Base-by-base conservation (phyloP, 768 basidiomycete species). In the Lactifluus subvellereus region DNA sequence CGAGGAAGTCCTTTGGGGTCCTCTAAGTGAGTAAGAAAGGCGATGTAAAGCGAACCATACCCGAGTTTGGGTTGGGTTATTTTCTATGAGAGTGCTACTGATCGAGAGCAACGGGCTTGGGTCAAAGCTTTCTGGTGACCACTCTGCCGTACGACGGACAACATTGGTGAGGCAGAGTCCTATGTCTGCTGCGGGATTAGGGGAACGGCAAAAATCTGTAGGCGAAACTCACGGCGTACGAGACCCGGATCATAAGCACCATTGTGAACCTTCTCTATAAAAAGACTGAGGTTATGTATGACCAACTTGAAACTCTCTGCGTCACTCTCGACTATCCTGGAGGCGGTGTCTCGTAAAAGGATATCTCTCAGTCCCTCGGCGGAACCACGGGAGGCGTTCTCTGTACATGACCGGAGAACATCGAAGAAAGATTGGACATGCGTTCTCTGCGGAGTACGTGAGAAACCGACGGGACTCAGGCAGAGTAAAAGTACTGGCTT, bases 91-190 rank as follows among this genome's bases (percentile, higher is more conserved):
- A 14, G 76, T 75, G 4, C 81, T 75, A 0, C 79, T 74, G 55
- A 87, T 80, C 4, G 71, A 54, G 18, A 91, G 67, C 10, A 89
- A 69, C 4, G 86, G 77, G 9, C 83, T 82, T 4, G 84, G 78
- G 69, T 89, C 81, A 59, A 84, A 77, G 3, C 66, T 69, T 13
- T 77, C 77, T 20, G 79, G 72, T 43, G 77, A 70, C 69, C 78
- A 78, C 56, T 90, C 87, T 1, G 82, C 78, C n/a, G 80, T 76
- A 37, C 84, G 81, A 6, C 86, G 81, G 49, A 83, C 79, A 54
- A 87, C 69, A 33, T 74, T 75, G 1, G 76, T 78, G 13, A 89
- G 74, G 48, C 82, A 80, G 47, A 80, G 76, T 6, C 84, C 85
- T 51, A 82, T 73, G 70, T 82, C 89, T 91, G 68, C 10, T 11